Evolutionary conservation across 805 yeast species (phyloP), one percentile per base, ranked within the genome.

Genomic region (Pichia rugopelliculosa): DNA sequence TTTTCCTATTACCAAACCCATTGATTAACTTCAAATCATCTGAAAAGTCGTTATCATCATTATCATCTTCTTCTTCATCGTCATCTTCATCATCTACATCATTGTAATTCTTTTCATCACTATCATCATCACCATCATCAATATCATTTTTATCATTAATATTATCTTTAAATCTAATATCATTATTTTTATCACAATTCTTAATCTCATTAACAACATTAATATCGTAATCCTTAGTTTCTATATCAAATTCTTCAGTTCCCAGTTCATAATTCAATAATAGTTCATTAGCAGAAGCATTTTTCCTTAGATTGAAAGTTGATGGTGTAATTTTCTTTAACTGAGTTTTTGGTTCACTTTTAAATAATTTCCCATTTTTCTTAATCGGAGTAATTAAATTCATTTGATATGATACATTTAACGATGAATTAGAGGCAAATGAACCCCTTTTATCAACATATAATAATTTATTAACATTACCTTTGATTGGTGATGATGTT

Each of bases 391-490:
- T 42, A 6, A 25, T 34, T 42, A 59, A 49, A 42, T 57, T 57
- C 54, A 64, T 57, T 21, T 60, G 56, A 44, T 58, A 64, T 4
- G 66, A 59, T 6, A 56, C 65, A 46, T 64, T 59, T 34, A 61
- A 39, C 17, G 67, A 62, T 38, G 53, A 56, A 8, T 50, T 48
- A 7, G 56, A 53, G 12, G 53, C 17, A 33, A 39, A 47, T 21
- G 27, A 37, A 21, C 39, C 42, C 25, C 43, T 45, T 2, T 37
- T 34, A 4, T 36, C 22, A 17, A 18, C 21, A 23, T 45, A 39
- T 22, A 43, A 20, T 23, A 27, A 40, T 5, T 24, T 40, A 36
- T 26, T 27, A 26, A 26, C 38, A 15, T 13, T 20, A 15, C 33
- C 36, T n/a, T 42, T 39, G n/a, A 30, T 26, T 24, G 26, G 15